Base-by-base conservation (phyloP, 768 basidiomycete genomes). In the Boletus pseudopeckii region DNA sequence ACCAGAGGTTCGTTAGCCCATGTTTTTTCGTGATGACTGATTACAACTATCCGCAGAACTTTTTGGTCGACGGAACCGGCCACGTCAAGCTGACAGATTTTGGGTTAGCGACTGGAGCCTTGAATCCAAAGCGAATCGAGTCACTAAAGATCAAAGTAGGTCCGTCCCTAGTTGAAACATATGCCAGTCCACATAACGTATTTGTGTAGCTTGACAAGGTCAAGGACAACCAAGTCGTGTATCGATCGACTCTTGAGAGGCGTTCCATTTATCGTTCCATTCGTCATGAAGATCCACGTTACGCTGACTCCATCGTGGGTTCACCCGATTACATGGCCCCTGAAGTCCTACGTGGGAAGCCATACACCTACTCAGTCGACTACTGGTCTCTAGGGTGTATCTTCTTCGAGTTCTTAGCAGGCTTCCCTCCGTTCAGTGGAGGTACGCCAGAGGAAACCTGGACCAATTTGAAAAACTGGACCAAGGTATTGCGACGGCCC, bases 301-400 rank as follows among this genome's bases (percentile, higher is more conserved):
- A 93, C 61, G 97, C 97, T 18, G 94, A 99, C 67, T 97, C 94
- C 14, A 90, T 98, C 56, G 97, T 99, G 32, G 97, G 97, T 7
- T 95, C 92, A 1, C 96, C 97, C 0, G 97, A 99, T 71, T 99
- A 99, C 72, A 98, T 99, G 97, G 84, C 97, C 1, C 90, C 91
- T 0, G 91, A 93, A 66, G 94, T 98, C 20, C 80, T 98, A 24
- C 84, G 95, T 28, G 96, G 90, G 34, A 93, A 94, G 71, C 90
- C 93, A 0, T 99, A 99, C 72, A 88, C 88, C 1, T 98, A 89
- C 71, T 91, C 92, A 0, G 97, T 98, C 45, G 97, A 99, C 72
- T 98, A 90, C 63, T 98, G 97, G 97, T 96, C 93, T 1, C 80
- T 99, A 8, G 97, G 97, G 7, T 98, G 97, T 71, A 98, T 99